Conservation (phyloP, 1,139 yeast species). For the Kazachstania sp. region DNA sequence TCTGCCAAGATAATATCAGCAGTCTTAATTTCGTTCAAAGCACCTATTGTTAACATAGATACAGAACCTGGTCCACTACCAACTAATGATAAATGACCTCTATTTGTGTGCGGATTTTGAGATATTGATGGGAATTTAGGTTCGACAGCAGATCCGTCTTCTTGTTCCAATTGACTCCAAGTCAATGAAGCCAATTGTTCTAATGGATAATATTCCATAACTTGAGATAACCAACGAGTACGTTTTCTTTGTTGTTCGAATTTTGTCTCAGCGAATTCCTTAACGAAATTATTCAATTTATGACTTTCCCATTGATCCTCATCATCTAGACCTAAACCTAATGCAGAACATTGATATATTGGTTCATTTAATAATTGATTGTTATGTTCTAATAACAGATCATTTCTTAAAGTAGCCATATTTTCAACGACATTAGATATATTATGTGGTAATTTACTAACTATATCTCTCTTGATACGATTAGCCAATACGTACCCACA, state of each 20-base stretch:
- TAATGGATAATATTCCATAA: constrained; percentile 86
- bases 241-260: constrained; percentile 51
- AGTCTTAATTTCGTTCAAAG: constrained; percentile 64
- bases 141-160: not conserved
- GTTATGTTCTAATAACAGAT: constrained; percentile 48
- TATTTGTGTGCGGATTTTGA: not conserved
- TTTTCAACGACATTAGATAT: constrained; percentile 60
- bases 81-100: constrained; percentile 64
- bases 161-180: constrained; percentile 18
- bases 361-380: constrained; percentile 14
- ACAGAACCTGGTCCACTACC: constrained; percentile 96
- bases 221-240: constrained; percentile 79
- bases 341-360: constrained; percentile 10
- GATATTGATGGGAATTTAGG: not conserved
- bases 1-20: constrained; percentile 88
- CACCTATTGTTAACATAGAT: constrained; percentile 76
- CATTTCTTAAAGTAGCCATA: constrained; percentile 56
- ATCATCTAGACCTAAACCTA: constrained; percentile 35
- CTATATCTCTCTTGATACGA: constrained; percentile 68
- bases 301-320: constrained; percentile 61
- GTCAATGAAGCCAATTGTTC: constrained; percentile 41
- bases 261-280: constrained; percentile 49
- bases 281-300: constrained; percentile 51
- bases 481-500: constrained; percentile 85
- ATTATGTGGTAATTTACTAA: constrained; percentile 55